These are phyloP conservation scores for Vaccinium darrowii DNA, from an alignment of 148 eudicot species.

Conservation along the genomic window DNA sequence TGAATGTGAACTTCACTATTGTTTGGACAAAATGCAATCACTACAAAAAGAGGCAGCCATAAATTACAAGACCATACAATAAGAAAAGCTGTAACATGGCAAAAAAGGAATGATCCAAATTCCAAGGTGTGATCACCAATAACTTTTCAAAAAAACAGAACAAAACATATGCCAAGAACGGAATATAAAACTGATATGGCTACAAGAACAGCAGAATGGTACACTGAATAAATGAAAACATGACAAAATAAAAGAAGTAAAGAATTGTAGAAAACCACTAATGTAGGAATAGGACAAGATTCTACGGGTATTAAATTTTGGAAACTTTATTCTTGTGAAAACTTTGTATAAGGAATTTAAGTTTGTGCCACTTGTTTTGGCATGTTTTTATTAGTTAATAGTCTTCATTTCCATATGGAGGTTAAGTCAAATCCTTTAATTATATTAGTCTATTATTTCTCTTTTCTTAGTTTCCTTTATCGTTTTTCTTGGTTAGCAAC, in stretches of 20 bases:
- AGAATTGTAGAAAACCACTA: not conserved
- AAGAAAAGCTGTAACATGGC: not conserved
- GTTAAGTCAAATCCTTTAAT: not conserved
- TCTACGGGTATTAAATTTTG: not conserved
- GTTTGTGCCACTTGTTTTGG: not conserved
- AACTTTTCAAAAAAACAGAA: not conserved
- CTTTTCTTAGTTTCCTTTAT: not conserved
- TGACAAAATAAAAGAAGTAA: not conserved
- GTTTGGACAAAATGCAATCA: constrained; percentile 94
- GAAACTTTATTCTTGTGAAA: not conserved
- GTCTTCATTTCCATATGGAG: not conserved
- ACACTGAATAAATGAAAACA: not conserved
- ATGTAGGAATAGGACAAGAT: not conserved
- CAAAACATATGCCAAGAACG: not conserved
- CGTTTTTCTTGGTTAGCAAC: not conserved
- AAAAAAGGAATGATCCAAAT: not conserved
- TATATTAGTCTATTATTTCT: not conserved
- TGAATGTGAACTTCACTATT: constrained; percentile 90
- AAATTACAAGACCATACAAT: not conserved
- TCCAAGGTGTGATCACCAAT: not conserved
- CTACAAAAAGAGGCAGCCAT: constrained; percentile 33
- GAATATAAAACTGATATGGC: not conserved
- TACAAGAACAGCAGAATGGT: not conserved
- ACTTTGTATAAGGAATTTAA: not conserved
- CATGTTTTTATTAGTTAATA: not conserved